A percentile compares a stretch with the other conserved stretches of the same genome.
Evolutionary conservation across 148 eudicot genomes (phyloP).

Genomic region (Rhododendron mucronatum): DNA sequence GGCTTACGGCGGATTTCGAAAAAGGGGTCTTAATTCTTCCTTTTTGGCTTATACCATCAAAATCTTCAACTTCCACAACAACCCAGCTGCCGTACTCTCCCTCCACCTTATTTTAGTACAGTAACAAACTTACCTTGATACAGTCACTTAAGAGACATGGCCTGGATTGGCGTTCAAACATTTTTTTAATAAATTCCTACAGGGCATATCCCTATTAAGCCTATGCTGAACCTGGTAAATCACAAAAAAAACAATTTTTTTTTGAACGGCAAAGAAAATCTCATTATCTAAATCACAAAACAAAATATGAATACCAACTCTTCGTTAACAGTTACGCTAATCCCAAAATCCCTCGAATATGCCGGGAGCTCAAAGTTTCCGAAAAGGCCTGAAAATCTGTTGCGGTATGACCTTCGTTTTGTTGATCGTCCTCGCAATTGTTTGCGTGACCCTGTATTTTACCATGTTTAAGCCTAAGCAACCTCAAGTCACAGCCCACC

Average conservation of each 20-base stretch:
- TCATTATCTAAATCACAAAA: background rate
- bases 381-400: slow-evolving; percentile 26
- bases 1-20: background rate
- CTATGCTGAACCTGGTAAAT: background rate
- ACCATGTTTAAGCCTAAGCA: slow-evolving; percentile 26
- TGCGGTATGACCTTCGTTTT: slow-evolving; percentile 6
- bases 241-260: background rate
- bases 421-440: slow-evolving; percentile 1
- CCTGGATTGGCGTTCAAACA: background rate
- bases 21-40: background rate
- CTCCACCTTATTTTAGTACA: background rate
- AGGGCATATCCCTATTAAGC: background rate
- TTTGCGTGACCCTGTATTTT: slow-evolving; percentile 14
- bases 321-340: background rate
- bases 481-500: slow-evolving; percentile 19
- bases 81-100: background rate
- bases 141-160: background rate
- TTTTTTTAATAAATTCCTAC: background rate
- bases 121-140: background rate
- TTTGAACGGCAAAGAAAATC: no score
- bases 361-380: background rate
- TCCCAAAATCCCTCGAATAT: background rate
- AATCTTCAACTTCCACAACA: background rate
- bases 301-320: background rate
- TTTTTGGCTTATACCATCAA: background rate